Evolutionary conservation across 345 rosid genomes (phyloP), one percentile per base, ranked within the genome.

Genomic region (Reutealis trisperma): DNA sequence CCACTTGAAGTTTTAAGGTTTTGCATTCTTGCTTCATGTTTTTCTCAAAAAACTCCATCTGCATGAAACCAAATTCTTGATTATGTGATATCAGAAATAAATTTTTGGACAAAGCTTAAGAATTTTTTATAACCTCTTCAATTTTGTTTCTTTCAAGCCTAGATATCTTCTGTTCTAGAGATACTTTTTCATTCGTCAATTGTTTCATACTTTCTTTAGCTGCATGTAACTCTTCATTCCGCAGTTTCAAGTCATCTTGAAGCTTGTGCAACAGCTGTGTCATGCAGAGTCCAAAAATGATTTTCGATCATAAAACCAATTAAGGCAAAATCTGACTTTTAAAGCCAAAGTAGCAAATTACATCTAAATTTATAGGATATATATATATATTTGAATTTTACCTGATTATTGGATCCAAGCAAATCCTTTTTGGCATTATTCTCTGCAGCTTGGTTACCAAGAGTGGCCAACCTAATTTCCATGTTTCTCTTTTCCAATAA

Each of bases 11-110:
- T 84, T 88, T 93, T 27, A 91, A 78, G 78, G 85, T 70, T 75
- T 86, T 87, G 73, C 85, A 64, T 82, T 96, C 99, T 83, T 85
- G 91, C 74, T 93, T 95, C 85, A 81, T 81, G 73, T 77, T 88
- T 74, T 84, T 89, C 78, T 85, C 86, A 30, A 86, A 78, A 80
- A 75, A 66, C 77, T 88, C 92, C 71, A 83, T 80, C 97, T 95
- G 87, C 75, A 75, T 69, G 75, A 55, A 32, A 15, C 21, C 63
- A 34, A 19, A 49, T 49, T 10, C n/a, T 34, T 57, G 6, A n/a
- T 37, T 41, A 7, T 19, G 27, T 25, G 67, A 51, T 24, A 42
- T 51, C 34, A 60, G 15, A 51, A 30, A 34, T 42, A 44, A 13
- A 68, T 34, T 41, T 21, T 21, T 16, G 16, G 58, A 64, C 8